Evolutionary conservation across 345 rosid genomes (phyloP).

Genomic region (Chamaenerion angustifolium): DNA sequence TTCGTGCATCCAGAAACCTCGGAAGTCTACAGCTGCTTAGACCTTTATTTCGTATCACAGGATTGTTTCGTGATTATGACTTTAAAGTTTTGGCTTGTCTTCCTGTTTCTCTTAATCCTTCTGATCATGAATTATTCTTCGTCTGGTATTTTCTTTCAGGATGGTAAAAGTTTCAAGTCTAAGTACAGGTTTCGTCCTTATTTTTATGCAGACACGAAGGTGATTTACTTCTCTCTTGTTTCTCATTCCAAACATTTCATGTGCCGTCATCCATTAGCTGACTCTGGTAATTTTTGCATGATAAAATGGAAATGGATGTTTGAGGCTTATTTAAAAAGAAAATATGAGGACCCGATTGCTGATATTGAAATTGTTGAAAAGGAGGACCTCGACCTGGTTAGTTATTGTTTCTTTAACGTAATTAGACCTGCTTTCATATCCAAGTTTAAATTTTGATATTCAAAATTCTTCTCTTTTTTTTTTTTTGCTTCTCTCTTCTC

Average conservation of each 20-base stretch:
- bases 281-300: too few relatives aligned
- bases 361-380: constrained; percentile 14
- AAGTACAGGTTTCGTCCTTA: constrained; percentile 81
- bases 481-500: background rate
- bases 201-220: constrained; percentile 78
- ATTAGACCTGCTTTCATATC: background rate
- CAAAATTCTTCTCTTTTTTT: background rate
- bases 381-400: constrained; percentile 81
- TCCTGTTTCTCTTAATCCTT: background rate
- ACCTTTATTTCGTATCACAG: constrained; percentile 87
- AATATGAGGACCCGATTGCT: constrained; percentile 77
- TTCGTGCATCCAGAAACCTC: constrained; percentile 58
- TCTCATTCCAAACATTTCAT: too few relatives aligned
- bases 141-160: constrained; percentile 27
- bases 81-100: background rate
- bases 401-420: constrained; percentile 19
- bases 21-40: constrained; percentile 57
- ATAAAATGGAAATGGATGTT: constrained; percentile 62
- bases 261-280: too few relatives aligned
- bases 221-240: constrained; percentile 7
- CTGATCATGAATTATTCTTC: background rate
- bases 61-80: constrained; percentile 14
- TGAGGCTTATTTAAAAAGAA: constrained; percentile 73
- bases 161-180: constrained; percentile 45
- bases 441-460: background rate